Base-by-base conservation (phyloP, 2,329 filamentous ascomycete species). In the Ophiostoma ips region DNA sequence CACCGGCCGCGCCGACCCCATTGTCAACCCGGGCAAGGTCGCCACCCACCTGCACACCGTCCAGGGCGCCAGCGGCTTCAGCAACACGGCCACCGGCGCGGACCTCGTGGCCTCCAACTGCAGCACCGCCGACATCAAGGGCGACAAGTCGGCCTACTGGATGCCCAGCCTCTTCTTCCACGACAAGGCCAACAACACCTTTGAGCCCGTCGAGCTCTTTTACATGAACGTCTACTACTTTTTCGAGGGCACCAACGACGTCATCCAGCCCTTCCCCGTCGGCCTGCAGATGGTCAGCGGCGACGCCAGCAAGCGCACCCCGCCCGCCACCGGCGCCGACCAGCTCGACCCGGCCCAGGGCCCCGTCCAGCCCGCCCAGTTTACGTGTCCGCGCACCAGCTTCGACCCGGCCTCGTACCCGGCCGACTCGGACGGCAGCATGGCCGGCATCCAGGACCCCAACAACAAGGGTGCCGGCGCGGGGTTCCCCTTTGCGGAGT, bases 171-270 rank as follows among this genome's bases (percentile, higher is more conserved):
- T 89, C 3, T 88, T 81, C 66, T 87, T 82, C 65, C 67, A 72
- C 56, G 75, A 83, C 55, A 72, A 77, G 58, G 67, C 73, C 57
- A 77, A 80, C 55, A 76, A 75, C 46, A 73, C 71, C 48, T 77
- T 86, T 57, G 76, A 81, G 63, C 71, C 73, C 34, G 84, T 88
- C 16, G 71, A 79, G 41, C 67, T 84, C 54, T 80, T 82, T 59
- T 86, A 86, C 62, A 80, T 83, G 75, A 81, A 81, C 60, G 76
- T 76, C 54, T 92, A 92, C 70, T 89, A 90, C 67, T 81, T 83
- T 65, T 81, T 82, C 62, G 77, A 82, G 57, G 59, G 68, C 40
- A 76, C 77, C 57, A 72, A 81, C 55, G 81, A 87, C 58, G 70
- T 79, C 21, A 74, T 87, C 60, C 71, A 74, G 58, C 71, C 83